Conservation (phyloP, 345 rosid species). For the Ailanthus altissimus region DNA sequence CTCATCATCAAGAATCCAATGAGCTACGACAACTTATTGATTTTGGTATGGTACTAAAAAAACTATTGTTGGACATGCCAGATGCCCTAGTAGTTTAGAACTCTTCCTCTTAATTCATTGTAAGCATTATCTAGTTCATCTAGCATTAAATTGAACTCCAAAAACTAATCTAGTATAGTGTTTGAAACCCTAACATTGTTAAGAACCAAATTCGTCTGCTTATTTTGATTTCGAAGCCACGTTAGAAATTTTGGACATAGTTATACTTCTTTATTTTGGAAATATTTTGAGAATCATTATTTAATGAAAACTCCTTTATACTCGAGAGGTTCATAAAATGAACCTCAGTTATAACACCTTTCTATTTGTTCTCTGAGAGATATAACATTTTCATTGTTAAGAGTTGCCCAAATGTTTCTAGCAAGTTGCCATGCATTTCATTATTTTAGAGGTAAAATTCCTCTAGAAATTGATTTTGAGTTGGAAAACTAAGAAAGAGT, state of each 20-base stretch:
- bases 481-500: no score
- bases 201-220: slow-evolving; percentile 11
- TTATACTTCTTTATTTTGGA: no score
- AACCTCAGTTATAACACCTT: slow-evolving; percentile 31
- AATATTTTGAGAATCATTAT: slow-evolving; percentile 6
- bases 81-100: slow-evolving; percentile 17
- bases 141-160: slow-evolving; percentile 19
- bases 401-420: slow-evolving; percentile 32
- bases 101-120: slow-evolving; percentile 19
- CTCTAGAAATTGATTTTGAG: slow-evolving; percentile 2
- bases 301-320: slow-evolving; percentile 17
- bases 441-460: slow-evolving; percentile 23
- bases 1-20: background rate
- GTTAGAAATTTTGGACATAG: slow-evolving; percentile 37
- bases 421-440: slow-evolving; percentile 32
- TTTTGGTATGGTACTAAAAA: slow-evolving; percentile 23
- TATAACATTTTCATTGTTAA: slow-evolving; percentile 16
- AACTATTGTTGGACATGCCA: slow-evolving; percentile 17
- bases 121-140: slow-evolving; percentile 15
- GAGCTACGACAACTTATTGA: slow-evolving; percentile 17
- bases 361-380: slow-evolving; percentile 26
- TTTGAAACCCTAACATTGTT: slow-evolving; percentile 27
- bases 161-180: slow-evolving; percentile 35
- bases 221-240: slow-evolving; percentile 40
- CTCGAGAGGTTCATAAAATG: slow-evolving; percentile 32